Percentiles rank a stretch among this genome's conserved stretches.
phyloP scores from a whole-genome alignment of 2,329 filamentous ascomycete species.

The Ramularia endophylla region DNA sequence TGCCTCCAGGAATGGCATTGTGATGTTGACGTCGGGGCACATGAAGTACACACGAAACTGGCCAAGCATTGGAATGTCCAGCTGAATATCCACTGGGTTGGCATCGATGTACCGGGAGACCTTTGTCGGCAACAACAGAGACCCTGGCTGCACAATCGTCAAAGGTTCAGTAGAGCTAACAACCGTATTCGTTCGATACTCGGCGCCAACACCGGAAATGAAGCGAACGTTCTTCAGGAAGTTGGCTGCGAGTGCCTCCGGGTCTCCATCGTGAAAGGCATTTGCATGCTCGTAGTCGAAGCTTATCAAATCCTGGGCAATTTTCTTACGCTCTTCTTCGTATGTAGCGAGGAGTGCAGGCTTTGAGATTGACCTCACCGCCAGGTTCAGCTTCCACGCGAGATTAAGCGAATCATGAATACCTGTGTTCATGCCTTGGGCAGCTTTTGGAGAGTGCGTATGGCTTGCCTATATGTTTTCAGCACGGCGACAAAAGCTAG shows the following conservation, averaged over 20 bases:
- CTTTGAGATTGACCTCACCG: conserved; percentile 34
- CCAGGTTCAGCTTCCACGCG: conserved; percentile 40
- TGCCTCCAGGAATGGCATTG: conserved; percentile 52
- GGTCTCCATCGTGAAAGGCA: conserved; percentile 55
- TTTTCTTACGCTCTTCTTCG: conserved; percentile 37
- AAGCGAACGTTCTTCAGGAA: conserved; percentile 67
- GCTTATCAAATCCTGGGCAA: conserved; percentile 40
- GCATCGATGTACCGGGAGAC: conserved; percentile 70
- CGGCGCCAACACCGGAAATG: conserved; percentile 65
- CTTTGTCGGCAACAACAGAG: conserved; percentile 58
- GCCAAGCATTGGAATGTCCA: conserved; percentile 70
- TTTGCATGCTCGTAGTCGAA: conserved; percentile 46
- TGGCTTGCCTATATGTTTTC: conserved; percentile 18
- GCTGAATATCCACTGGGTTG: conserved; percentile 70
- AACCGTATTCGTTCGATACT: conserved; percentile 59
- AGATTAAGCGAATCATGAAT: conserved; percentile 43
- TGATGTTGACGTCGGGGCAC: conserved; percentile 54
- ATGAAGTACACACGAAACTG: conserved; percentile 74
- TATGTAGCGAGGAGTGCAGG: conserved; percentile 35
- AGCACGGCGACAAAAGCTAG: too few species aligned
- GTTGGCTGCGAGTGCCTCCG: conserved; percentile 58
- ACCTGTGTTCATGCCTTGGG: conserved; percentile 40
- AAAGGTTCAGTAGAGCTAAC: conserved; percentile 35
- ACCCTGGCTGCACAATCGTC: conserved; percentile 25
- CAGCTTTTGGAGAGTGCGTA: conserved; percentile 30